A percentile compares a stretch with the other conserved stretches of the same genome.
phyloP scores from a whole-genome alignment of 163 green algal species.

The Scenedesmus sp. region DNA sequence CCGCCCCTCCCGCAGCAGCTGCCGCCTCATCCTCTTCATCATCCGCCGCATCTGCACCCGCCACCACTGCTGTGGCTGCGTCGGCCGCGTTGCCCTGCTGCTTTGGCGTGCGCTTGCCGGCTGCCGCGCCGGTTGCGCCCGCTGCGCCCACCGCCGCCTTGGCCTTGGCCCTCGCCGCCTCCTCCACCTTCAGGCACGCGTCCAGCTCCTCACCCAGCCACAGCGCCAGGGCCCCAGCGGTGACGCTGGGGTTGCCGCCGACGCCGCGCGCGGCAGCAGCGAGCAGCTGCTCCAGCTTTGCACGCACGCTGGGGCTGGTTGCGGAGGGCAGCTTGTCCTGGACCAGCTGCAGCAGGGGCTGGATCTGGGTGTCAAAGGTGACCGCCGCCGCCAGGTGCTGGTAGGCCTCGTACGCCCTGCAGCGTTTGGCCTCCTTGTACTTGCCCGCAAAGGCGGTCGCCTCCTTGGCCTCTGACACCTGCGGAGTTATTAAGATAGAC shows the following conservation, averaged over 20 bases:
- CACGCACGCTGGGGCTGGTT: constrained; percentile 66
- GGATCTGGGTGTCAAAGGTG: constrained; percentile 76
- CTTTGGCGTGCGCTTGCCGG: background rate
- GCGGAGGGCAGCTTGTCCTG: constrained; percentile 71
- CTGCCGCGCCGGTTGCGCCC: background rate
- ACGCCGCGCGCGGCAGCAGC: constrained; percentile 80
- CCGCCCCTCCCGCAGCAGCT: background rate
- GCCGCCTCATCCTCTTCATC: background rate
- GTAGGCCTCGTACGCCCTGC: constrained; percentile 83
- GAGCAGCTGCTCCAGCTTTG: constrained; percentile 86
- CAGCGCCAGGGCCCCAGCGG: constrained; percentile 71
- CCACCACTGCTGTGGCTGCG: background rate
- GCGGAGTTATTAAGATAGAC: constrained; percentile 55
- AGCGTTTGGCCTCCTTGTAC: constrained; percentile 89
- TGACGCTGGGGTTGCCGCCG: constrained; percentile 79
- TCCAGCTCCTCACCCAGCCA: constrained; percentile 77
- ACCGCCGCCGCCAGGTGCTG: constrained; percentile 80
- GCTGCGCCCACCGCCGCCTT: constrained; percentile 68
- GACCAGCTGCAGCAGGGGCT: constrained; percentile 70
- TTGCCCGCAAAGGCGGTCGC: constrained; percentile 81
- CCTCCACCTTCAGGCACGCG: constrained; percentile 74
- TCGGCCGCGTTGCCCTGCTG: background rate
- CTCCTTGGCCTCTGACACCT: constrained; percentile 85
- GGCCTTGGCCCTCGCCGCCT: constrained; percentile 65
- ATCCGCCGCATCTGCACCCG: constrained; percentile 8